Base-by-base conservation (phyloP, 1,284 basidiomycete species). In the Fereydounia khargensis region DNA sequence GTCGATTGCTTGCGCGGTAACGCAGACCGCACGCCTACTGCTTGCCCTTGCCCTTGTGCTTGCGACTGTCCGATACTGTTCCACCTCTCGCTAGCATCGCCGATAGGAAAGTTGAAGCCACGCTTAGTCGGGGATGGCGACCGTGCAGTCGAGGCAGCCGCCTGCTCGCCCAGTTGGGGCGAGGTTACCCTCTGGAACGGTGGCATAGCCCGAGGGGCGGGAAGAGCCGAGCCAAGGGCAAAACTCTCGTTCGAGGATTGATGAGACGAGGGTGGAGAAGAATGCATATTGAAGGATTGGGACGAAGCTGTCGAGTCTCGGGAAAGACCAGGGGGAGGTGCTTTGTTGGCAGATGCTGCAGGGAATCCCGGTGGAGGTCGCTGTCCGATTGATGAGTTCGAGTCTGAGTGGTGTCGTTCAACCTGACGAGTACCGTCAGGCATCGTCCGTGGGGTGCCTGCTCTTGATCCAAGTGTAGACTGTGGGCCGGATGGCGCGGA, bases 61-160 rank as follows among this genome's bases (percentile, higher is more conserved):
- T 33, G 37, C 5, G 52, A 44, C 50, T 62, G 61, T 8, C 51
- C 52, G 24, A 69, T 62, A 22, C 65, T 63, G 18, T 63, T 54
- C 67, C 67, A 70, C 13, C 67, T 42, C 20, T 70, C 67, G 39
- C 56, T 50, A 13, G 60, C 45, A 37, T 65, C 61, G 14, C 62
- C 60, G 27, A 62, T 58, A 4, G 50, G 55, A 33, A 65, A 68
- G 35, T 51, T 58, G 59, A 59, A 62, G 23, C 49, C 46, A 6
- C 60, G 46, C 41, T 63, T 68, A 7, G 64, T 42, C 1, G 67
- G 67, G 8, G 67, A 70, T 6, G 65, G 62, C 11, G 67, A 62
- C n/a, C 65, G 47, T 13, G 48, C 65, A 22, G 39, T 39, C 11
- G 49, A 41, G 19, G 32, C 20, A 27, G 34, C 32, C 7, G 21